Conservation (phyloP, 345 rosid species). For the Zanthoxylum bungeanum region DNA sequence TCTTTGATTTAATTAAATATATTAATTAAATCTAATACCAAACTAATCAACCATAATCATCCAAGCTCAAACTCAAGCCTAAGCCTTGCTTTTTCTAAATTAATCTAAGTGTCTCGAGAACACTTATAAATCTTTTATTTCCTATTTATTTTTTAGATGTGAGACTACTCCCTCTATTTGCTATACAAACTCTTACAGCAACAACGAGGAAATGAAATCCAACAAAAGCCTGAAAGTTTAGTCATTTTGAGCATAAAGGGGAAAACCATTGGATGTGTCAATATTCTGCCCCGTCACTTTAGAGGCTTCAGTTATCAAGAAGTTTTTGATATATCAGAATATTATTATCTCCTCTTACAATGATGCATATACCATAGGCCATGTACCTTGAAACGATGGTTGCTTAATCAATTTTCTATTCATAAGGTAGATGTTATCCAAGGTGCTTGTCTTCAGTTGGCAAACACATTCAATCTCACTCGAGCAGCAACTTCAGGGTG, state of each 20-base stretch:
- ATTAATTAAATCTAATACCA: no score
- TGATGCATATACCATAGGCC: slow-evolving; percentile 9
- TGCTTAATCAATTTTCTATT: neutral
- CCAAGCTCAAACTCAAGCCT: no score
- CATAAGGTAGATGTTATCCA: slow-evolving; percentile 3
- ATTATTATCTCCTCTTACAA: neutral
- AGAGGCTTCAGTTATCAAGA: neutral
- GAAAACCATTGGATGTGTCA: neutral
- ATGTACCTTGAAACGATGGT: slow-evolving; percentile 24
- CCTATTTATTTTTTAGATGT: no score
- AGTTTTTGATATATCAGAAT: neutral
- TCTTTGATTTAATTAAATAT: no score
- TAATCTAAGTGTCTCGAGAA: no score
- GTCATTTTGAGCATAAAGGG: neutral
- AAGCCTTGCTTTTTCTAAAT: no score
- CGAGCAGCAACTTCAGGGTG: slow-evolving; percentile 91
- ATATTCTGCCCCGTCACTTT: neutral
- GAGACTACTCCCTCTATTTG: no score
- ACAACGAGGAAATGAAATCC: neutral
- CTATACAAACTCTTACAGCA: no score
- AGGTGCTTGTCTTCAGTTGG: slow-evolving; percentile 45
- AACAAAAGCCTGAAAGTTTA: neutral
- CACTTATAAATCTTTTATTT: no score
- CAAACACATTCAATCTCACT: slow-evolving; percentile 69
- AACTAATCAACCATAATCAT: no score